Conservation (phyloP, 192 early-diverging fungal genomes). For the Backusella tuberculispora region DNA sequence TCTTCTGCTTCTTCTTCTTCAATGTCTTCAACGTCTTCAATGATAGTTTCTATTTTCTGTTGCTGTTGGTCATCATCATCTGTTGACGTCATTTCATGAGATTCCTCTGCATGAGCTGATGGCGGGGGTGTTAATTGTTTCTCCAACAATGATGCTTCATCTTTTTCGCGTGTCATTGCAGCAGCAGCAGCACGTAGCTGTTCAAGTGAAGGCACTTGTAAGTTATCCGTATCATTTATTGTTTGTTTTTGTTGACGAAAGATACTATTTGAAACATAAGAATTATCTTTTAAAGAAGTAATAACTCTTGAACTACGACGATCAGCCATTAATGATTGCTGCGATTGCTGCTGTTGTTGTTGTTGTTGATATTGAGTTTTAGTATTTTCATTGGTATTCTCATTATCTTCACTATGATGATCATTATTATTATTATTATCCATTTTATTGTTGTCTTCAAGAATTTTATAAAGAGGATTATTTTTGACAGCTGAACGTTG, state of each 20-base stretch:
- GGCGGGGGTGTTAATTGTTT: too few species aligned
- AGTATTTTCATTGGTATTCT: too few species aligned
- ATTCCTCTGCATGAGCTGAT: neutral
- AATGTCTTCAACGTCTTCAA: neutral
- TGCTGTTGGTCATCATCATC: neutral
- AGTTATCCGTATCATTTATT: neutral
- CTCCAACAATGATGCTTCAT: neutral
- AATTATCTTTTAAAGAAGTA: constrained; percentile 22
- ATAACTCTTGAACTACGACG: constrained; percentile 22
- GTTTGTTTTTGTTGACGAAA: constrained; percentile 17
- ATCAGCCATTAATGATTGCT: neutral
- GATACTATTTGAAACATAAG: constrained; percentile 27
- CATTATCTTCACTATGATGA: neutral
- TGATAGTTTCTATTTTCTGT: neutral
- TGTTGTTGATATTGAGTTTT: neutral
- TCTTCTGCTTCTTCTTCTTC: neutral
- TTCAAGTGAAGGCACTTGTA: neutral
- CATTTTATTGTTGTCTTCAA: constrained; percentile 8
- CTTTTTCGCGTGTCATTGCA: constrained; percentile 1
- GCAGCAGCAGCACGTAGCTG: constrained; percentile 2
- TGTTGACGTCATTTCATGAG: neutral
- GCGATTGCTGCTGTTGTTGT: neutral
- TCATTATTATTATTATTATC: neutral
- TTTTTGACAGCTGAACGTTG: constrained; percentile 35
- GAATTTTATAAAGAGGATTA: constrained; percentile 29